A percentile compares a stretch with the other conserved stretches of the same genome.
Conservation (phyloP, 345 rosid species). For the Aethionema arabicum region DNA sequence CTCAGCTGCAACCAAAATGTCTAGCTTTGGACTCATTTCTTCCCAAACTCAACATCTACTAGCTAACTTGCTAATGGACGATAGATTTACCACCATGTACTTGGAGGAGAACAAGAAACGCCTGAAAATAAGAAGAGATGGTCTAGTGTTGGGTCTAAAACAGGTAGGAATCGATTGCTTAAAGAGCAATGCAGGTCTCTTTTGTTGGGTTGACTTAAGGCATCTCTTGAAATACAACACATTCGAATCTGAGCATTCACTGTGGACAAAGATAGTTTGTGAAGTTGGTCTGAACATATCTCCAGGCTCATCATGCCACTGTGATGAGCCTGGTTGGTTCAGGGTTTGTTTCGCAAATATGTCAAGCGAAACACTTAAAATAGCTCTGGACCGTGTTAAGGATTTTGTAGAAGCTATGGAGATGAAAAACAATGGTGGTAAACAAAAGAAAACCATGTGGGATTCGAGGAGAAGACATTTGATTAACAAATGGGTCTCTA, state of each 20-base stretch:
- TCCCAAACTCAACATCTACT: constrained; percentile 79
- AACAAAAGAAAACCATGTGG: constrained; percentile 34
- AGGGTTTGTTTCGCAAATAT: constrained; percentile 81
- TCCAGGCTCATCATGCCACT: constrained; percentile 86
- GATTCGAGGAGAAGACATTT: constrained; percentile 38
- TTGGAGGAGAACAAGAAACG: constrained; percentile 57
- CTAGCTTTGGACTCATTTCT: constrained; percentile 86
- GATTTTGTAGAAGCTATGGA: constrained; percentile 34
- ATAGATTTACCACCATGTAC: constrained; percentile 54
- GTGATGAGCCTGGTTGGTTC: constrained; percentile 86
- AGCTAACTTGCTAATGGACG: constrained; percentile 58
- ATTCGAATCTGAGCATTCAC: constrained; percentile 62
- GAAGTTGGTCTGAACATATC: constrained; percentile 73
- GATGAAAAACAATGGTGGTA: constrained; percentile 8
- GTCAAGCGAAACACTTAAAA: constrained; percentile 44
- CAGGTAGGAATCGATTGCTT: constrained; percentile 55
- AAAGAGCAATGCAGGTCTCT: constrained; percentile 71
- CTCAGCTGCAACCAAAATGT: constrained; percentile 79
- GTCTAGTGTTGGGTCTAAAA: constrained; percentile 56
- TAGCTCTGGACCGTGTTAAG: constrained; percentile 54
- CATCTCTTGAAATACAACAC: constrained; percentile 51
- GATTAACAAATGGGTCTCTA: constrained; percentile 46
- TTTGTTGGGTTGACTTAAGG: constrained; percentile 91
- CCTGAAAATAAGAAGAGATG: constrained; percentile 51
- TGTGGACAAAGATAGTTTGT: constrained; percentile 62